A percentile compares a stretch with the other conserved stretches of the same genome.
Conservation (phyloP, 108 stramenopile genomes). For the Skeletonema costatum region DNA sequence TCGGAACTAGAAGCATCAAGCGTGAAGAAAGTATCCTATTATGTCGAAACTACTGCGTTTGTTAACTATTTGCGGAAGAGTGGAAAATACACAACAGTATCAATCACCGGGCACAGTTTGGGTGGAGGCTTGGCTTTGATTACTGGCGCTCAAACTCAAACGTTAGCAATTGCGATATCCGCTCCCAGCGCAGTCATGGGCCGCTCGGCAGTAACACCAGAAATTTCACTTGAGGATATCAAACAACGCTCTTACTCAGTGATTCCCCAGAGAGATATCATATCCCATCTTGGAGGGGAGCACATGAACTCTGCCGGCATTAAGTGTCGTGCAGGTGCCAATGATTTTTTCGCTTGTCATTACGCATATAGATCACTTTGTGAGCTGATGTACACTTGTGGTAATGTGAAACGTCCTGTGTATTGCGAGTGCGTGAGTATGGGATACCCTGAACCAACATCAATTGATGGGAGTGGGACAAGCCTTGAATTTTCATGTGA, state of each 20-base stretch:
- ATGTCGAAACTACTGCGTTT: slow-evolving; percentile 33
- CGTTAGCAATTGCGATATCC: slow-evolving; percentile 29
- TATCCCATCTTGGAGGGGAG: slow-evolving; percentile 24
- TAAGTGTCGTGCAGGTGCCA: slow-evolving; percentile 4
- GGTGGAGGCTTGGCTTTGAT: slow-evolving; percentile 48
- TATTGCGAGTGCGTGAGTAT: slow-evolving; percentile 20
- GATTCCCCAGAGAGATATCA: slow-evolving; percentile 34
- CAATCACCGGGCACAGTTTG: slow-evolving; percentile 38
- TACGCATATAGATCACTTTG: slow-evolving; percentile 13
- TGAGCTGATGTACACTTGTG: slow-evolving; percentile 35
- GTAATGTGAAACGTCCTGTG: slow-evolving; percentile 11
- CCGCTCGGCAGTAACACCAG: slow-evolving; percentile 27
- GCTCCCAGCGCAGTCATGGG: slow-evolving; percentile 37
- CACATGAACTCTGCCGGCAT: slow-evolving; percentile 7
- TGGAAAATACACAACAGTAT: slow-evolving; percentile 9
- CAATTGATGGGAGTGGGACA: background rate
- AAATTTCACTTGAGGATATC: slow-evolving; percentile 18
- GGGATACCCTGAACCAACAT: slow-evolving; percentile 14
- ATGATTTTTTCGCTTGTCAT: slow-evolving; percentile 16
- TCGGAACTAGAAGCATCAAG: slow-evolving; percentile 1
- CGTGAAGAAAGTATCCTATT: slow-evolving; percentile 29
- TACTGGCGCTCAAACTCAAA: slow-evolving; percentile 38
- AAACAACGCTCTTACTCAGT: slow-evolving; percentile 21
- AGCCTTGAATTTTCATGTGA: background rate
- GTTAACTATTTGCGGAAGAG: slow-evolving; percentile 6